A percentile compares a stretch with the other conserved stretches of the same genome.
Evolutionary conservation across 148 eudicot species (phyloP).

Genomic region (Fagopyrum tataricum): DNA sequence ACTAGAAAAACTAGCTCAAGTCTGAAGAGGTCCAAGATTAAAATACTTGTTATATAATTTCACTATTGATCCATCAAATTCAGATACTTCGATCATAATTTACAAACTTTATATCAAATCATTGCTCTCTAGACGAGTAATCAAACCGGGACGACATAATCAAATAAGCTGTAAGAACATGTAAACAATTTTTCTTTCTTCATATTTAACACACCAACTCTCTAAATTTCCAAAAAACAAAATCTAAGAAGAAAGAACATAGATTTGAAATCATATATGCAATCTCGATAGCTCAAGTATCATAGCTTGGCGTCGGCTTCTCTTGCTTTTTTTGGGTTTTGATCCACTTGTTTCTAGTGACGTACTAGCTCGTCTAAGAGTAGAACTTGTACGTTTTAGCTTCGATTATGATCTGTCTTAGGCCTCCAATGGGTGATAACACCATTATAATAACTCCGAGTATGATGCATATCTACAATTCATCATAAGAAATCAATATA

Average conservation of each 20-base stretch:
- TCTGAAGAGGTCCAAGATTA: too few species aligned
- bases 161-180: background rate
- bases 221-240: background rate
- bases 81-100: background rate
- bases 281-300: background rate
- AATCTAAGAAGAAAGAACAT: background rate
- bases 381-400: background rate
- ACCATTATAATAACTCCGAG: background rate
- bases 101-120: background rate
- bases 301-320: background rate
- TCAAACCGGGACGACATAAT: background rate
- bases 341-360: background rate
- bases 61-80: too few species aligned
- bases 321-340: background rate
- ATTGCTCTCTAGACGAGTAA: background rate
- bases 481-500: background rate
- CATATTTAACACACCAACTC: background rate
- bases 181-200: background rate
- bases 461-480: conserved; percentile 2
- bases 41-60: too few species aligned
- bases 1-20: too few species aligned
- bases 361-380: background rate
- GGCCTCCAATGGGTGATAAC: conserved; percentile 6
- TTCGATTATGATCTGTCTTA: background rate
- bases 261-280: background rate